A percentile compares a stretch with the other conserved stretches of the same genome.
Evolutionary conservation across 768 basidiomycete genomes (phyloP).

Genomic region (Leccinum ochraceum): DNA sequence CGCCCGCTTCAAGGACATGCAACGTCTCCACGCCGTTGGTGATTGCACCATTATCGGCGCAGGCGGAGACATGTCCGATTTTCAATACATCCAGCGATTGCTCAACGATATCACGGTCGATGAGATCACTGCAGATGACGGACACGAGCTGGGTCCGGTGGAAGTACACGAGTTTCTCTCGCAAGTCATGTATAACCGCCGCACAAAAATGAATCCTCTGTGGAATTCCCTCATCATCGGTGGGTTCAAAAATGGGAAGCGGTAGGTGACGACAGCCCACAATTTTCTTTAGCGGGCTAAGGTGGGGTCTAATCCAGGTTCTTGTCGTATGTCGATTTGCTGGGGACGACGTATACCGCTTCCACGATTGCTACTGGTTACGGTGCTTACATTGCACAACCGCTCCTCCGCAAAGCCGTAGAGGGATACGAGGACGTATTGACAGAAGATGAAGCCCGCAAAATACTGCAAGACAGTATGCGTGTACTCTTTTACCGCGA

Average conservation of each 20-base stretch:
- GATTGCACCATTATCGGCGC: slow-evolving; percentile 86
- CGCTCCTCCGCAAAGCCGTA: slow-evolving; percentile 86
- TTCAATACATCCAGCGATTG: slow-evolving; percentile 83
- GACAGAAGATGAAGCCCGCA: slow-evolving; percentile 75
- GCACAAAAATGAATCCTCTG: slow-evolving; percentile 88
- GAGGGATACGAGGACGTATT: slow-evolving; percentile 77
- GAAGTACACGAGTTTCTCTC: slow-evolving; percentile 93
- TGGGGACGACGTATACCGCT: slow-evolving; percentile 95
- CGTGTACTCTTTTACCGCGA: slow-evolving; percentile 96
- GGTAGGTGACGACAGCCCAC: slow-evolving; percentile 44
- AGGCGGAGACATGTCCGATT: slow-evolving; percentile 97
- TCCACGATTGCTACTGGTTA: slow-evolving; percentile 95
- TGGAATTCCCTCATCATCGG: slow-evolving; percentile 97
- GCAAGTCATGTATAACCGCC: slow-evolving; percentile 85
- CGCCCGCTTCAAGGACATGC: slow-evolving; percentile 93
- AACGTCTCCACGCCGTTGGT: slow-evolving; percentile 85
- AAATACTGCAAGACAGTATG: slow-evolving; percentile 84
- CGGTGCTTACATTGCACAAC: slow-evolving; percentile 91
- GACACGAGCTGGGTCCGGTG: slow-evolving; percentile 77
- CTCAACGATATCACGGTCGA: slow-evolving; percentile 78
- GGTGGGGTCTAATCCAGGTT: slow-evolving; percentile 55
- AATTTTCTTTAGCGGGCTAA: neutral
- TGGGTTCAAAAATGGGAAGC: slow-evolving; percentile 82
- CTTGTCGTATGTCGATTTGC: slow-evolving; percentile 89
- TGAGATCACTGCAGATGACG: slow-evolving; percentile 82